Evolutionary conservation across 352 stramenopile genomes (phyloP).

Genomic region (Globisporangium spinosum): DNA sequence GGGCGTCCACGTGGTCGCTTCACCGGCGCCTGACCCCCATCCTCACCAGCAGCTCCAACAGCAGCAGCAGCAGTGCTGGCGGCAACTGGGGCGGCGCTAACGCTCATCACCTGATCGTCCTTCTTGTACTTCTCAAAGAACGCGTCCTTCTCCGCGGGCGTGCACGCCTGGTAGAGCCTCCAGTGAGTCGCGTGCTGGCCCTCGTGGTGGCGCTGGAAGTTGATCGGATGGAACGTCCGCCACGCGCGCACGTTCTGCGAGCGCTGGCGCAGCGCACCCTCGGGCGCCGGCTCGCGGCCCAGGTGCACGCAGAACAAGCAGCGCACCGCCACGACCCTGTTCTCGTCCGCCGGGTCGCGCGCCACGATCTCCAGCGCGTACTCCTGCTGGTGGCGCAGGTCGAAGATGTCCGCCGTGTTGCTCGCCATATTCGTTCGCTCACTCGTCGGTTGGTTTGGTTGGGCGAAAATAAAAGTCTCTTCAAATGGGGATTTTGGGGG

Average conservation of each 20-base stretch:
- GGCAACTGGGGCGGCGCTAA: not conserved
- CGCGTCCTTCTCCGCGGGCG: not conserved
- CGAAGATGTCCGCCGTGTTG: not conserved
- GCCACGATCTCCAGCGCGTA: not conserved
- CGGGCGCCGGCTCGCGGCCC: not conserved
- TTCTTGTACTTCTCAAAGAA: not conserved
- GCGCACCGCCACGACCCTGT: not conserved
- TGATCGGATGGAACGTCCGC: not conserved
- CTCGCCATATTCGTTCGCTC: not conserved
- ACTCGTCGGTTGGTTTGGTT: not conserved
- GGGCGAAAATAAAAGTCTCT: too few relatives aligned
- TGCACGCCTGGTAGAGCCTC: conserved; percentile 2
- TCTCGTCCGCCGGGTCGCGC: not conserved
- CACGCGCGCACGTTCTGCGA: not conserved
- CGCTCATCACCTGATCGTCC: not conserved
- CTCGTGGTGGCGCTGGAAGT: conserved; percentile 2
- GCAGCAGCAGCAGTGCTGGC: not conserved
- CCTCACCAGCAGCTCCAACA: not conserved
- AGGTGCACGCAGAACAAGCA: conserved; percentile 1
- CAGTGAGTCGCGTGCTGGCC: not conserved
- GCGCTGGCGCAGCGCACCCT: not conserved
- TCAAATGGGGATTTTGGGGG: too few relatives aligned
- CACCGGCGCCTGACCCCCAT: not conserved
- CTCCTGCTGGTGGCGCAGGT: not conserved
- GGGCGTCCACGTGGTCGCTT: conserved; percentile 7